phyloP scores from a whole-genome alignment of 1,139 yeast species.

The Saccharomycopsis phalli region DNA sequence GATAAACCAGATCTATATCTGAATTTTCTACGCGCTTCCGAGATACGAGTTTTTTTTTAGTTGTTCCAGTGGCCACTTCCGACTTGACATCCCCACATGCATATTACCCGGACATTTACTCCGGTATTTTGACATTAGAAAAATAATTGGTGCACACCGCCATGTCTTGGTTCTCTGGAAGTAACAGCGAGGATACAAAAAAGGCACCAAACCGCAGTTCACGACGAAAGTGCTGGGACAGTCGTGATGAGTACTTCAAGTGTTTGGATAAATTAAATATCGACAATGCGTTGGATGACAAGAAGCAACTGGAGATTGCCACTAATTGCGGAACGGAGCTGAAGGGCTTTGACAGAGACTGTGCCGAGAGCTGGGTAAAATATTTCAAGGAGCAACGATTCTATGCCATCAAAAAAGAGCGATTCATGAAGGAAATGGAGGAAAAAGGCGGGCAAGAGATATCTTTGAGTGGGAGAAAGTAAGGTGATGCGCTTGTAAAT shows the following conservation, averaged over 20 bases:
- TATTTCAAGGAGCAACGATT: constrained; percentile 63
- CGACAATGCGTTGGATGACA: constrained; percentile 40
- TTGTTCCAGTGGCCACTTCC: too few relatives aligned
- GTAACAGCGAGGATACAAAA: background rate
- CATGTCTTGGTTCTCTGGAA: constrained; percentile 13
- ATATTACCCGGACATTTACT: too few relatives aligned
- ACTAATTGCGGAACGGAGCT: constrained; percentile 38
- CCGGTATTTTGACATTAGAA: too few relatives aligned
- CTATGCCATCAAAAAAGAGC: constrained; percentile 45
- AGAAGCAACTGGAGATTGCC: constrained; percentile 26
- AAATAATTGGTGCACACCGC: background rate
- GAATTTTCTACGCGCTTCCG: too few relatives aligned
- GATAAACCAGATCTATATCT: too few relatives aligned
- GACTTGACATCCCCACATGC: too few relatives aligned
- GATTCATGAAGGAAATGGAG: constrained; percentile 44
- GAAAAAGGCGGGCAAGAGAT: constrained; percentile 36
- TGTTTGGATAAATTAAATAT: constrained; percentile 50
- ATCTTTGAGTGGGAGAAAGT: constrained; percentile 21
- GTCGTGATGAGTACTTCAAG: constrained; percentile 48
- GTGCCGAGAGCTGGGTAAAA: constrained; percentile 61
- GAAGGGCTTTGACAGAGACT: constrained; percentile 40
- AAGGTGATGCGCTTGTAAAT: too few relatives aligned
- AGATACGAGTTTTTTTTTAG: too few relatives aligned
- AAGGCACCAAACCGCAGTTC: constrained; percentile 41
- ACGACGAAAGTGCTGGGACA: constrained; percentile 58